Percentiles rank a stretch among this genome's conserved stretches.
Conservation (phyloP, 83 land plant species). For the Isoetes engelmannii region DNA sequence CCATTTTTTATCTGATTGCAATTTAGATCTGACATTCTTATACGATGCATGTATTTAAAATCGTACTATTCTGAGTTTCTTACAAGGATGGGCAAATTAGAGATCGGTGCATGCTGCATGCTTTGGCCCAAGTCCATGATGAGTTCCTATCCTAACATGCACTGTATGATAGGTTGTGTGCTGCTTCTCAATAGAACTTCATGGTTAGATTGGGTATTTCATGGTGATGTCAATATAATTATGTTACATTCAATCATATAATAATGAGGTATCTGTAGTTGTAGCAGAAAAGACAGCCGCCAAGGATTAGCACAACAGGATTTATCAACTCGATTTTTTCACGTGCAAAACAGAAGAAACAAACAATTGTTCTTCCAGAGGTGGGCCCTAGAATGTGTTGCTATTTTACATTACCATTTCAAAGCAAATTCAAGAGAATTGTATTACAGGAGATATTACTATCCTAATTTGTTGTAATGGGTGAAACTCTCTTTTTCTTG, state of each 20-base stretch:
- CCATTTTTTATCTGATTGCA: too few species aligned
- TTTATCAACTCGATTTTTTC: constrained; percentile 33
- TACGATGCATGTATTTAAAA: too few species aligned
- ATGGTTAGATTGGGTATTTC: not conserved
- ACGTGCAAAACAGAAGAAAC: constrained; percentile 28
- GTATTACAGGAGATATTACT: not conserved
- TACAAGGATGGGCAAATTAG: too few species aligned
- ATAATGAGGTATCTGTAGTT: not conserved
- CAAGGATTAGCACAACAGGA: constrained; percentile 22
- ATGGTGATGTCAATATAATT: not conserved
- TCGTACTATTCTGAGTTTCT: too few species aligned
- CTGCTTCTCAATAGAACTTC: not conserved
- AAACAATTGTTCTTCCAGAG: constrained; percentile 44
- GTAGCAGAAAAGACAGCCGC: constrained; percentile 27
- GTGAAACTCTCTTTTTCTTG: not conserved
- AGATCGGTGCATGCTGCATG: too few species aligned
- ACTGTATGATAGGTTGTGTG: not conserved
- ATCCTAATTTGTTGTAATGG: not conserved
- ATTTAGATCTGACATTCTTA: too few species aligned
- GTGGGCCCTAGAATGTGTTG: constrained; percentile 2
- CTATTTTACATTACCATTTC: not conserved
- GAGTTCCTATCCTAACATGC: too few species aligned
- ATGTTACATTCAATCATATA: not conserved
- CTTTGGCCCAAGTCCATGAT: too few species aligned
- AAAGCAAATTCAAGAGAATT: not conserved